Conservation (phyloP, 2,329 filamentous ascomycete species). For the Monilinia fructicola region DNA sequence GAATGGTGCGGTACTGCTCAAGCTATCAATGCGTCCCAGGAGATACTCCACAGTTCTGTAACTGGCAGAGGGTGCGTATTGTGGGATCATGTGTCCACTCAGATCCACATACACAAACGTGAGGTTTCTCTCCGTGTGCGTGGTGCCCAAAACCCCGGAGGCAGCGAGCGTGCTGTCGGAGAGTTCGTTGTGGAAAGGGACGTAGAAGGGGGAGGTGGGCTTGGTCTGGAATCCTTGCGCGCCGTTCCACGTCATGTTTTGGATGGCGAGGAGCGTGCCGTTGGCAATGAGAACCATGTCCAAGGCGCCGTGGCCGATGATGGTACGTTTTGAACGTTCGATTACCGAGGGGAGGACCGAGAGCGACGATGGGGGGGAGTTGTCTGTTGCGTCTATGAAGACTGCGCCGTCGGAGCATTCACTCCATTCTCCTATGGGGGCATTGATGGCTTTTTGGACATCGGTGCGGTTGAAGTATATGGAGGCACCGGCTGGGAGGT, state of each 20-base stretch:
- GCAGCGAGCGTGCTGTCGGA: slow-evolving; percentile 66
- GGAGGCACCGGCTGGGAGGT: slow-evolving; percentile 59
- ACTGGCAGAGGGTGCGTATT: slow-evolving; percentile 66
- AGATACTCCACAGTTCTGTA: slow-evolving; percentile 75
- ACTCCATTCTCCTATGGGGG: slow-evolving; percentile 59
- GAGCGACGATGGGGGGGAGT: slow-evolving; percentile 53
- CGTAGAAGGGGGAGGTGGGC: slow-evolving; percentile 41
- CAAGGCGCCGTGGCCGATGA: slow-evolving; percentile 66
- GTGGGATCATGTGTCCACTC: slow-evolving; percentile 63
- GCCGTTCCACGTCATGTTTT: slow-evolving; percentile 69
- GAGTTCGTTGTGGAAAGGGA: slow-evolving; percentile 63
- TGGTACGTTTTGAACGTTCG: slow-evolving; percentile 68
- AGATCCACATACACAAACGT: slow-evolving; percentile 46
- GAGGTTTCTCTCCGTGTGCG: slow-evolving; percentile 71
- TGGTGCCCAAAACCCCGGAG: slow-evolving; percentile 66
- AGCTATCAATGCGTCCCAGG: slow-evolving; percentile 64
- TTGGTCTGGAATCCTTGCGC: slow-evolving; percentile 55
- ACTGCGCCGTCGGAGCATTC: slow-evolving; percentile 53
- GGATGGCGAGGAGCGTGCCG: slow-evolving; percentile 58
- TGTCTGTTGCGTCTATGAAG: slow-evolving; percentile 51
- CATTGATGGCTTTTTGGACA: slow-evolving; percentile 63
- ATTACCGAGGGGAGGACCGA: slow-evolving; percentile 68
- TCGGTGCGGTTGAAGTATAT: slow-evolving; percentile 64
- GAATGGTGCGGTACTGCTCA: slow-evolving; percentile 48
- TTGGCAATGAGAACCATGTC: slow-evolving; percentile 60